phyloP scores from a whole-genome alignment of 129 eudicot species.

The Dittrichia graveolens region DNA sequence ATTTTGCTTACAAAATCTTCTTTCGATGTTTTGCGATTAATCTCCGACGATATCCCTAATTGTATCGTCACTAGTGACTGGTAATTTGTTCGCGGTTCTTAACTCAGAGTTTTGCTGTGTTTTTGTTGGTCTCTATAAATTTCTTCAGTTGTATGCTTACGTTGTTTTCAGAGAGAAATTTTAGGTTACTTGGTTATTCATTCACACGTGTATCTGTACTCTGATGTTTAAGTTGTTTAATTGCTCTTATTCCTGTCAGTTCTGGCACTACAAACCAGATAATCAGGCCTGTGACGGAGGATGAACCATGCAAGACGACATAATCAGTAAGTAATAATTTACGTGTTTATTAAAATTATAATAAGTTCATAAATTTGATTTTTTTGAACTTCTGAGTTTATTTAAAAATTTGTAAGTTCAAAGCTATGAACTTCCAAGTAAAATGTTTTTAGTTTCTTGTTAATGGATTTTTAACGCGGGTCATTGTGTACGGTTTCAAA shows the following conservation, averaged over 20 bases:
- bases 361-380: too few species aligned
- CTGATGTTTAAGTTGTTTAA: neutral
- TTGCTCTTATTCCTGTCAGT: neutral
- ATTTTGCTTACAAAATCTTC: neutral
- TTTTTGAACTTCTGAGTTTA: too few species aligned
- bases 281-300: constrained; percentile 19
- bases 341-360: too few species aligned
- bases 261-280: neutral
- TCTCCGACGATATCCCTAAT: neutral
- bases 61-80: constrained; percentile 8
- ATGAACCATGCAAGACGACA: constrained; percentile 1
- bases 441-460: too few species aligned
- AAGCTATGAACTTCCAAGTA: too few species aligned
- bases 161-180: neutral
- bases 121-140: too few species aligned
- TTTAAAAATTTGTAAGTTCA: too few species aligned
- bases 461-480: neutral
- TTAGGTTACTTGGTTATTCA: constrained; percentile 8
- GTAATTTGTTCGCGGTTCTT: constrained; percentile 14
- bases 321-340: constrained; percentile 20
- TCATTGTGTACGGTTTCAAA: constrained; percentile 3
- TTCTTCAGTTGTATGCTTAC: constrained; percentile 1
- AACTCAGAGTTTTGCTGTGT: neutral
- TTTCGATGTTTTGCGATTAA: neutral
- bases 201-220: neutral